phyloP scores from a whole-genome alignment of 129 eudicot species.

The Artemisia tridentata region DNA sequence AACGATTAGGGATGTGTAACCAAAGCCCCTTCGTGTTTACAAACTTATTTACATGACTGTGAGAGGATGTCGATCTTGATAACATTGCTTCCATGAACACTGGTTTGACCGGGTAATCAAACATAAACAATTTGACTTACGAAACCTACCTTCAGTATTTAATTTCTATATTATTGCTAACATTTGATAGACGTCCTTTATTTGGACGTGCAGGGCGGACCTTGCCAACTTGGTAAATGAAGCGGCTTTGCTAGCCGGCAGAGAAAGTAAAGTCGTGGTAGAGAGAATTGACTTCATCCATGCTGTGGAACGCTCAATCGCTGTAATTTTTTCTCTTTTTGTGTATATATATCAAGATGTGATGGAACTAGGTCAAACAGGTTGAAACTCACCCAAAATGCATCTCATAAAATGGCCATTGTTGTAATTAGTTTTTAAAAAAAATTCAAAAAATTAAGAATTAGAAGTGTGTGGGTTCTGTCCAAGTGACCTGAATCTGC shows the following conservation, averaged over 20 bases:
- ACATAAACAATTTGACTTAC: no score
- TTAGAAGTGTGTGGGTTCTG: neutral
- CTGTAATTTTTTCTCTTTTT: slow-evolving; percentile 46
- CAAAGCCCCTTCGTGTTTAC: slow-evolving; percentile 83
- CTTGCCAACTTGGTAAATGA: slow-evolving; percentile 98
- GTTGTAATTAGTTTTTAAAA: neutral
- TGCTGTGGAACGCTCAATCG: slow-evolving; percentile 96
- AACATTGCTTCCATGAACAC: no score
- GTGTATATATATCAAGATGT: neutral
- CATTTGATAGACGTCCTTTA: slow-evolving; percentile 9
- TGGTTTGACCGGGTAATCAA: no score
- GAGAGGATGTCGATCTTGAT: no score
- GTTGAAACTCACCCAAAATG: neutral
- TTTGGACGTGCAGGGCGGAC: slow-evolving; percentile 77
- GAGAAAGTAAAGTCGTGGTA: slow-evolving; percentile 65
- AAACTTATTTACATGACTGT: no score
- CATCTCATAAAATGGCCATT: neutral
- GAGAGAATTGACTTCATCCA: slow-evolving; percentile 86
- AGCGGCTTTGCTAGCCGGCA: slow-evolving; percentile 98
- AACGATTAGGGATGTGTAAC: slow-evolving; percentile 57
- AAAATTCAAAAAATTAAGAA: neutral
- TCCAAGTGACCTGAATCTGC: no score
- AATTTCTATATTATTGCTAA: neutral
- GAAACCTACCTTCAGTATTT: slow-evolving; percentile 1
- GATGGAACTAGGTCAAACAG: neutral